Evolutionary conservation across 2,329 filamentous ascomycete species (phyloP).

Genomic region (Chalaropsis ovoidea): DNA sequence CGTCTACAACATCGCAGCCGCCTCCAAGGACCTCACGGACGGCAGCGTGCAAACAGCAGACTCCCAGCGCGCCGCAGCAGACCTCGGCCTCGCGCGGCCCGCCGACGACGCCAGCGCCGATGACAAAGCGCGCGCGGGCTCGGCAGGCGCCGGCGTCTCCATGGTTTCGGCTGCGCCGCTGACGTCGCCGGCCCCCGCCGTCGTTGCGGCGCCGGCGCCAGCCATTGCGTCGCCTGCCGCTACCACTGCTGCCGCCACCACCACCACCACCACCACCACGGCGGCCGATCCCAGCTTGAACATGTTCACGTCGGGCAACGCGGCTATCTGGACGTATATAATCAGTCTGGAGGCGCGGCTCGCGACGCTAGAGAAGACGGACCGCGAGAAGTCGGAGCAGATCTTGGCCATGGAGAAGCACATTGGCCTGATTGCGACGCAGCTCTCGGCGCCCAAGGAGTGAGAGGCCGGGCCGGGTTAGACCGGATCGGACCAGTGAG

Average conservation of each 20-base stretch:
- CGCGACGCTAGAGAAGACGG: slow-evolving; percentile 38
- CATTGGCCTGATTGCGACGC: slow-evolving; percentile 32
- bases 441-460: slow-evolving; percentile 26
- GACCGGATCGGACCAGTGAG: too few species aligned
- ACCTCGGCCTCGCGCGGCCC: slow-evolving; percentile 28
- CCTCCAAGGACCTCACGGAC: slow-evolving; percentile 65
- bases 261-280: slow-evolving; percentile 9
- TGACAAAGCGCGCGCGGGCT: slow-evolving; percentile 27
- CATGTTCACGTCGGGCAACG: slow-evolving; percentile 49
- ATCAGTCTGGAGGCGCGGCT: slow-evolving; percentile 55
- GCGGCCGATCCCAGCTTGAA: slow-evolving; percentile 50
- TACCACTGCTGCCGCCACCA: slow-evolving; percentile 30
- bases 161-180: background rate
- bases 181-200: slow-evolving; percentile 26
- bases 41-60: slow-evolving; percentile 39
- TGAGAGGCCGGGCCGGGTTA: too few species aligned
- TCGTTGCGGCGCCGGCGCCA: slow-evolving; percentile 47
- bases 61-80: slow-evolving; percentile 41
- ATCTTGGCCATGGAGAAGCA: slow-evolving; percentile 33
- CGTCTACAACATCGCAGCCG: slow-evolving; percentile 68
- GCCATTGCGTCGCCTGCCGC: slow-evolving; percentile 34
- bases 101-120: slow-evolving; percentile 42
- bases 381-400: slow-evolving; percentile 34
- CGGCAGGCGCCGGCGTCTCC: slow-evolving; percentile 20
- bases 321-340: slow-evolving; percentile 62